Percentiles rank a stretch among this genome's conserved stretches.
Evolutionary conservation across 352 stramenopile genomes (phyloP).

Genomic region (Globisporangium paddicum): DNA sequence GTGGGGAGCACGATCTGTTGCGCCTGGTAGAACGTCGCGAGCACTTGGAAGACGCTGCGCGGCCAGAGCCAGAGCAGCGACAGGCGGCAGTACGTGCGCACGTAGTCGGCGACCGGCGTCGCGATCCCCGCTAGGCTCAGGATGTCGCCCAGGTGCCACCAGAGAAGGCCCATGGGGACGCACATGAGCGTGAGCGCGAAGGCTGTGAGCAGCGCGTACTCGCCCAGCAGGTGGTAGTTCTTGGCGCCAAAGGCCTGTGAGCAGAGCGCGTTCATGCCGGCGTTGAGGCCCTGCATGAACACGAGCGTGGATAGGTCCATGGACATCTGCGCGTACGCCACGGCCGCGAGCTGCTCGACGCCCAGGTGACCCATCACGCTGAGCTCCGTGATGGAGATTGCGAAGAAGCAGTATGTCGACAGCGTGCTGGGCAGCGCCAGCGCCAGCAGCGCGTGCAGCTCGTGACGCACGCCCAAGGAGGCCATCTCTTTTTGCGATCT

Average conservation of each 20-base stretch:
- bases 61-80: constrained; percentile 75
- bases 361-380: constrained; percentile 79
- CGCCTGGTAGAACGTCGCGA: constrained; percentile 76
- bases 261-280: constrained; percentile 75
- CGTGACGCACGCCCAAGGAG: neutral
- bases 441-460: constrained; percentile 42
- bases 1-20: constrained; percentile 79
- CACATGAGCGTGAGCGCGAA: constrained; percentile 59
- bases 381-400: constrained; percentile 75
- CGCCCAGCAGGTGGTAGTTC: constrained; percentile 68
- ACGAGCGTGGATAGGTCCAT: constrained; percentile 74
- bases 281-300: constrained; percentile 79
- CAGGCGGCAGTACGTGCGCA: constrained; percentile 54
- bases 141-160: constrained; percentile 68
- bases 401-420: constrained; percentile 79
- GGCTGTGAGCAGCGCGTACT: constrained; percentile 58
- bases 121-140: constrained; percentile 38
- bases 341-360: constrained; percentile 70
- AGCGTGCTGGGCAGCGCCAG: constrained; percentile 51
- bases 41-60: constrained; percentile 73
- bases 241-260: constrained; percentile 83
- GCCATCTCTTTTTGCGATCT: no score
- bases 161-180: constrained; percentile 63
- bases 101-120: constrained; percentile 35
- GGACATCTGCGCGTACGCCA: constrained; percentile 43